A percentile compares a stretch with the other conserved stretches of the same genome.
Evolutionary conservation across 345 rosid species (phyloP).

Genomic region (Rhodamnia rubescens): DNA sequence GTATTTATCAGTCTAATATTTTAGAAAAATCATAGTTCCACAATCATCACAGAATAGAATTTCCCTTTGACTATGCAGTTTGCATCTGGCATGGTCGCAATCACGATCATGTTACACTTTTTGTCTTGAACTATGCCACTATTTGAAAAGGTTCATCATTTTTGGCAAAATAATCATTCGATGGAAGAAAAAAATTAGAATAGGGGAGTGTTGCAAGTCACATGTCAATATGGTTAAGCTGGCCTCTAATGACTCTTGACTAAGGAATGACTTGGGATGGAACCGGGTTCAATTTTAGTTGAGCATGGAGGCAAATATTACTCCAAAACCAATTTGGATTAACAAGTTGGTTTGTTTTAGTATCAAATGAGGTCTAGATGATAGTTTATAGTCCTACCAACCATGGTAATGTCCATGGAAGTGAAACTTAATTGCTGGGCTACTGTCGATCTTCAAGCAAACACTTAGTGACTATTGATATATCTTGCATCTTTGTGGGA

Average conservation of each 20-base stretch:
- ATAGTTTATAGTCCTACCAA: background rate
- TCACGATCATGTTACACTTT: background rate
- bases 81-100: background rate
- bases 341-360: background rate
- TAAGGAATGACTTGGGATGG: background rate
- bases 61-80: background rate
- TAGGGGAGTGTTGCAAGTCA: background rate
- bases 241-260: background rate
- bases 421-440: background rate
- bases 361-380: background rate
- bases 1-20: background rate
- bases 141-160: background rate
- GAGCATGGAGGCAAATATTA: background rate
- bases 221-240: background rate
- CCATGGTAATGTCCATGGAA: background rate
- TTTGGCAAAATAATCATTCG: background rate
- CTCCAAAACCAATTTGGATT: background rate
- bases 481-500: background rate
- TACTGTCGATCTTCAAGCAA: background rate
- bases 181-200: no score
- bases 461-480: background rate
- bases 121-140: background rate
- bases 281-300: background rate
- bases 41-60: background rate
- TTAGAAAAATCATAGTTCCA: background rate